Evolutionary conservation across 225 moss, liverwort and hornwort genomes (phyloP).

Genomic region (Neckera pumila): DNA sequence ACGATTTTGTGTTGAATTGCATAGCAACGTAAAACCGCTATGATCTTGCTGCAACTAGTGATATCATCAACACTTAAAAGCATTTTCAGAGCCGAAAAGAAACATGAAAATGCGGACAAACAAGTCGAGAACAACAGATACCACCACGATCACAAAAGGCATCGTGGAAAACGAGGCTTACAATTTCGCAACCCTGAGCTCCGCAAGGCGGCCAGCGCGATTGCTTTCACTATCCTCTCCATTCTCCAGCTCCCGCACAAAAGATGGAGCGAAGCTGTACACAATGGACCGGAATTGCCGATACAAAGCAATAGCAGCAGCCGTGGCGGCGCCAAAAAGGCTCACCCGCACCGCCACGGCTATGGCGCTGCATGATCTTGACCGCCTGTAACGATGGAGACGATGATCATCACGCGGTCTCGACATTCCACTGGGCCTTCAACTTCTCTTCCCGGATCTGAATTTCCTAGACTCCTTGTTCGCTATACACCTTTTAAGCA

Average conservation of each 20-base stretch:
- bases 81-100: not conserved
- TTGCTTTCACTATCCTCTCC: slow-evolving; percentile 37
- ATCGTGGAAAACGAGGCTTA: slow-evolving; percentile 12
- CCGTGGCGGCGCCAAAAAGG: slow-evolving; percentile 27
- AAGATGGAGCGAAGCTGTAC: slow-evolving; percentile 26
- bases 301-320: slow-evolving; percentile 30
- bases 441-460: not conserved
- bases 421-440: slow-evolving; percentile 5
- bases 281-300: slow-evolving; percentile 27
- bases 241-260: slow-evolving; percentile 25
- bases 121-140: not conserved
- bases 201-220: slow-evolving; percentile 66
- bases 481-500: not conserved
- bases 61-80: not conserved
- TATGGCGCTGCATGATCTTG: slow-evolving; percentile 19
- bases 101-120: not conserved
- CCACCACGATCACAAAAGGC: not conserved
- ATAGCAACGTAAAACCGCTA: not conserved
- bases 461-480: not conserved
- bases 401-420: not conserved
- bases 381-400: slow-evolving; percentile 10
- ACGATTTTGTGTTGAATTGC: not conserved
- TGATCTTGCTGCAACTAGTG: not conserved
- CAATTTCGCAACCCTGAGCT: slow-evolving; percentile 63
- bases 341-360: slow-evolving; percentile 42